phyloP scores from a whole-genome alignment of 2,329 filamentous ascomycete genomes.

The Arthrocladium fulminans region DNA sequence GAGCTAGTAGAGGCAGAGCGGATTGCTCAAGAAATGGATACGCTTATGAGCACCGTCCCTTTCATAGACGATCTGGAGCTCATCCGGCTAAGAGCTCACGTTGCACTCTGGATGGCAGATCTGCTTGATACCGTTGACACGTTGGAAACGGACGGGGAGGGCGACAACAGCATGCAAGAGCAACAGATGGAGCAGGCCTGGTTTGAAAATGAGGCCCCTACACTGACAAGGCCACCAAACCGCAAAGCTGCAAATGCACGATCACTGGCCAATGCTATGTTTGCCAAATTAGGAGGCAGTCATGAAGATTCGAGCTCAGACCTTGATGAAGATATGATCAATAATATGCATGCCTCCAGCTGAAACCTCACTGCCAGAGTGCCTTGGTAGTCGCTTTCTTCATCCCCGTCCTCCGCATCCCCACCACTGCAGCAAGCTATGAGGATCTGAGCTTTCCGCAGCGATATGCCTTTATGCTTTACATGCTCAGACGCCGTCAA shows the following conservation, averaged over 20 bases:
- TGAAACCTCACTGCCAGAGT: too few relatives aligned
- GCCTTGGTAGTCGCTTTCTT: too few relatives aligned
- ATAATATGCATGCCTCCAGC: background rate
- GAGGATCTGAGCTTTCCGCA: too few relatives aligned
- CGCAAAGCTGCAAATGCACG: background rate
- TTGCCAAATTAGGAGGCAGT: background rate
- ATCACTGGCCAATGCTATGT: background rate
- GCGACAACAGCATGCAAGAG: background rate
- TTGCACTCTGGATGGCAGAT: constrained; percentile 67
- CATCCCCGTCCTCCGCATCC: too few relatives aligned
- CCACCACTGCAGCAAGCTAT: too few relatives aligned
- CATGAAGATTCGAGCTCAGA: background rate
- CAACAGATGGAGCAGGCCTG: constrained; percentile 5
- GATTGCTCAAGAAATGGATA: constrained; percentile 62
- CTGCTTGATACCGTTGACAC: constrained; percentile 31
- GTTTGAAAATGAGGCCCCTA: background rate
- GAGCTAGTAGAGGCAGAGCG: constrained; percentile 48
- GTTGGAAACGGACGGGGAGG: background rate
- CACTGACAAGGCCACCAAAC: background rate
- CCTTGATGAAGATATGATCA: background rate
- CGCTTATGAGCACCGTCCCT: constrained; percentile 58
- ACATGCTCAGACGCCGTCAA: too few relatives aligned
- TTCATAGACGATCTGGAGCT: constrained; percentile 61
- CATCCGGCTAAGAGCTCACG: constrained; percentile 62
- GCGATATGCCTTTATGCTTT: too few relatives aligned